Evolutionary conservation across 306 rosid species (phyloP), one percentile per base, ranked within the genome.

Genomic region (Trifolium pratense): DNA sequence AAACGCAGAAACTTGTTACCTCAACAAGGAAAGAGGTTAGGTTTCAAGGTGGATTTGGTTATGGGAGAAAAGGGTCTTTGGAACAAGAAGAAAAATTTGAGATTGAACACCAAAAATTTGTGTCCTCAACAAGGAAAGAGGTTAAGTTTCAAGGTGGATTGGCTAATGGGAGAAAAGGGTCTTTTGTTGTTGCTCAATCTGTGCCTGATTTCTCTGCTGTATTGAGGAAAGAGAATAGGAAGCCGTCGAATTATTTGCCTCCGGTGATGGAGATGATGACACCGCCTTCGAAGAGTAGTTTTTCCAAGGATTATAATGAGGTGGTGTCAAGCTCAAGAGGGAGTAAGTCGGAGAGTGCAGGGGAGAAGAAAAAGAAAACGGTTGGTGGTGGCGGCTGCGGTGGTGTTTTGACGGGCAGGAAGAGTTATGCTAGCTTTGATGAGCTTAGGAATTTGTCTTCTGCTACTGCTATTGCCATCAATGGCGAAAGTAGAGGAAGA

Each of bases 141-240:
- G 94, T 93, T 63, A 86, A 68, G 68, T 89, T 91, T 76, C 87
- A 82, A 64, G 63, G 63, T 12, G 64, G 7, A 39, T 60, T 64
- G 66, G 78, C 29, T n/a, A 43, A 31, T 21, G 67, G 69, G 65
- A 70, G 78, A 26, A 86, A 86, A 71, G 83, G 87, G 64, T 65
- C 82, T 7, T 86, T 83, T 66, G 20, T 2, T 56, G 72, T 94
- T 48, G 91, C 96, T 20, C 97, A 91, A 20, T 94, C 97, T 5
- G 98, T 94, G 68, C 97, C 98, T 0, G 96, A 94, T 72, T 94
- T 94, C 85, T 86, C 96, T 1, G 77, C 97, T 0, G 85, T 55
- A 3, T 70, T 94, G 79, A 64, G 97, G 76, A 91, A 89, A 60
- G 98, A 94, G 90, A 94, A 94, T 42, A 84, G 91, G 67, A 91